phyloP scores from a whole-genome alignment of 2,329 filamentous ascomycete genomes.

The Nigrograna mackinnonii region DNA sequence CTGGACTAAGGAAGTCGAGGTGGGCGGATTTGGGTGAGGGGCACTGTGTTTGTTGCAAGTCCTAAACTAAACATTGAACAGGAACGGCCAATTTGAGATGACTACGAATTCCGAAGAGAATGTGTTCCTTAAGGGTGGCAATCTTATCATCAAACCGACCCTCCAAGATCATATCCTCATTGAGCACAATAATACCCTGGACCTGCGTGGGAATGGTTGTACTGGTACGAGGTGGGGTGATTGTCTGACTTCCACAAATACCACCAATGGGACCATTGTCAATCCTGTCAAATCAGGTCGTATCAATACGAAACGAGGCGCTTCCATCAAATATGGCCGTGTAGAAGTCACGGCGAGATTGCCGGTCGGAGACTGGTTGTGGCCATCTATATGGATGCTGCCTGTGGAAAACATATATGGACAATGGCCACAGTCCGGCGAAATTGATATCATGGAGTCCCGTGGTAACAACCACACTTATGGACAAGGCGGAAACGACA shows the following conservation, averaged over 20 bases:
- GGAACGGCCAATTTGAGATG: constrained; percentile 81
- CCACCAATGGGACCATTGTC: constrained; percentile 75
- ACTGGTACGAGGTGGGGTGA: constrained; percentile 62
- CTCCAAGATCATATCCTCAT: constrained; percentile 71
- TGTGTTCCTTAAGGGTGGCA: constrained; percentile 70
- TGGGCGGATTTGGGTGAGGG: constrained; percentile 75
- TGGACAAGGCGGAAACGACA: constrained; percentile 76
- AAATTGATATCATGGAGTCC: constrained; percentile 82
- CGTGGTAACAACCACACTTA: constrained; percentile 84
- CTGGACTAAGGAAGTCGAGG: constrained; percentile 76
- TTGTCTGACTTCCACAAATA: constrained; percentile 75
- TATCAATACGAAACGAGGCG: constrained; percentile 73
- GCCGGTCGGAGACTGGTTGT: constrained; percentile 81
- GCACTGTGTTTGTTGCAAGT: neutral
- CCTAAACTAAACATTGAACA: constrained; percentile 35
- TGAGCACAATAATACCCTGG: constrained; percentile 67
- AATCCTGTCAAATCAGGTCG: constrained; percentile 78
- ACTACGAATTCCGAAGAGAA: constrained; percentile 76
- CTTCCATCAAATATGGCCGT: constrained; percentile 77
- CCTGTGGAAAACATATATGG: constrained; percentile 74
- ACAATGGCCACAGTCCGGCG: constrained; percentile 76
- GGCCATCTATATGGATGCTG: constrained; percentile 93
- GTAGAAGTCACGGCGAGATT: constrained; percentile 79
- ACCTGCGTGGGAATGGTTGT: constrained; percentile 70
- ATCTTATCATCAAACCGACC: constrained; percentile 76